A percentile compares a stretch with the other conserved stretches of the same genome.
These are phyloP conservation scores for Fusarium verrucosum DNA, from an alignment of 2,329 filamentous ascomycete genomes.

Conservation along the genomic window DNA sequence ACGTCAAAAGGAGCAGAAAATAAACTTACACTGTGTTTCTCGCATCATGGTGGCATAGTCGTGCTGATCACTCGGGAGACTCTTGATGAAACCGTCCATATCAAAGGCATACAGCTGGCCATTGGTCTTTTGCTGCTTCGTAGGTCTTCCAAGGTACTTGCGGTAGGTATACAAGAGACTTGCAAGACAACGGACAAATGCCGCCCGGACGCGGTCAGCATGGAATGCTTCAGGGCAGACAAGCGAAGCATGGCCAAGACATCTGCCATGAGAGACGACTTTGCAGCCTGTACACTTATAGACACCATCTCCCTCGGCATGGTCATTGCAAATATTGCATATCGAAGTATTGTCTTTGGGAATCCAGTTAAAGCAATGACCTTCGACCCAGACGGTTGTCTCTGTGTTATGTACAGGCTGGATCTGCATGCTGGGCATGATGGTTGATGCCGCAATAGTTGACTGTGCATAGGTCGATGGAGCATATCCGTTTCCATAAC, in stretches of 20 bases:
- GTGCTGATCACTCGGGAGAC: conserved; percentile 71
- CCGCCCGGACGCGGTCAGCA: conserved; percentile 67
- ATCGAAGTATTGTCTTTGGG: conserved; percentile 66
- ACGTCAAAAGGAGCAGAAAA: not conserved
- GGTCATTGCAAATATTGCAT: conserved; percentile 81
- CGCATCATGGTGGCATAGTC: conserved; percentile 71
- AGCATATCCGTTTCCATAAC: conserved; percentile 63
- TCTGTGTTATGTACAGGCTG: conserved; percentile 83
- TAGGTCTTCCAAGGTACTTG: conserved; percentile 68
- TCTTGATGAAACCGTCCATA: conserved; percentile 71
- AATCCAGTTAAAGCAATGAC: conserved; percentile 79
- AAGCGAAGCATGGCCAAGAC: conserved; percentile 69
- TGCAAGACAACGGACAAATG: conserved; percentile 72
- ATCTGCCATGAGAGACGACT: conserved; percentile 66
- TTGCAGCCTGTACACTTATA: conserved; percentile 77
- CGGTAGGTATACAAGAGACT: conserved; percentile 73
- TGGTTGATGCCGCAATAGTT: conserved; percentile 84
- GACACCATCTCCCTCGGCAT: conserved; percentile 74
- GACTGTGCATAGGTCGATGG: conserved; percentile 87
- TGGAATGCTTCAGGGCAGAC: conserved; percentile 71
- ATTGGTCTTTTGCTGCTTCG: conserved; percentile 67
- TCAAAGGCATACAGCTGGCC: conserved; percentile 71
- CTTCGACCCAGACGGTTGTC: conserved; percentile 83
- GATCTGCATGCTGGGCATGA: conserved; percentile 85
- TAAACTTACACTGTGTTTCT: conserved; percentile 69